Base-by-base conservation (phyloP, 192 early-diverging fungal species). In the Obelidium mucronatum region DNA sequence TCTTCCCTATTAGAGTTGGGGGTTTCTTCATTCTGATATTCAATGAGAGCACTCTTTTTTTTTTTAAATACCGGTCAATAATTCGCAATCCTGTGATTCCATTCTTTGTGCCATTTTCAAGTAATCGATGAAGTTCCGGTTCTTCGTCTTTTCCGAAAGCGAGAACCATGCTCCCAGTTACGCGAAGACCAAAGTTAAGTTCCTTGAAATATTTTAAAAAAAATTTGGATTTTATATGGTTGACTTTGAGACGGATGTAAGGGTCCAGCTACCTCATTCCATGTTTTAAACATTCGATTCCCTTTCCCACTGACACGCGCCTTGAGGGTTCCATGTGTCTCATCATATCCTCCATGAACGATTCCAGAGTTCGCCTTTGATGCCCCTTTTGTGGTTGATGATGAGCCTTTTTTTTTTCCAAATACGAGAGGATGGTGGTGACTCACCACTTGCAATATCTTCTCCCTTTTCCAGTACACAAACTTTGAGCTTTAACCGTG, bases 281-380 rank as follows among this genome's bases (percentile, higher is more conserved):
- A 66, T 33, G 19, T 2, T n/a, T 4, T 30, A 69, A 85, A 86
- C 61, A 83, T 40, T 30, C 58, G 56, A 56, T 86, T 86, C 39
- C 85, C 85, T 3, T 5, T 24, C 52, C 78, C 48, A 15, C 78
- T 30, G 5, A 86, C 69, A 2, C 61, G 35, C 22, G 83, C 15
- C 61, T 86, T 86, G 30, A 86, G 64, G 3, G 85, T 76, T 0
- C 85, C 85, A 48, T 83, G 81, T 19, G 31, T 22, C 30, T 86
- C 85, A 52, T 86, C 85, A 37, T 79, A 86, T 31, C 85, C 85
- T 37, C 80, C 83, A 61, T 86, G 85, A 22, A 86, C 77, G 52
- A 84, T 86, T 19, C 79, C 82, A 30, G 39, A 64, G 61, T 65
- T 72, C 11, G 69, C 69, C 56, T 72, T 72, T 2, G 69, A 72